A percentile compares a stretch with the other conserved stretches of the same genome.
phyloP scores from a whole-genome alignment of 2,329 filamentous ascomycete genomes.

The Helotiales sp. region DNA sequence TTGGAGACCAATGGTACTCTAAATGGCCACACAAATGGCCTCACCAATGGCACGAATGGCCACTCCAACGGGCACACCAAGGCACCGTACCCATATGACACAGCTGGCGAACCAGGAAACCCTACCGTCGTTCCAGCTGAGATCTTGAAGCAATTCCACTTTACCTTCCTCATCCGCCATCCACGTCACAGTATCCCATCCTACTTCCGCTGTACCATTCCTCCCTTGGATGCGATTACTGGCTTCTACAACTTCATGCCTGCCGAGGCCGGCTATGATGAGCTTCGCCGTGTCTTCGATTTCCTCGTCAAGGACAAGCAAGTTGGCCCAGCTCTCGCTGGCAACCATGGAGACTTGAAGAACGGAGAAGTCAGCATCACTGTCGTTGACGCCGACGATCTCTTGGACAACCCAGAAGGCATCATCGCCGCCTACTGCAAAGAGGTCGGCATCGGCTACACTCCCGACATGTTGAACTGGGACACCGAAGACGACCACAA shows the following conservation, averaged over 20 bases:
- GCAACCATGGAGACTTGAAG: slow-evolving; percentile 39
- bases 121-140: slow-evolving; percentile 82
- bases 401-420: slow-evolving; percentile 81
- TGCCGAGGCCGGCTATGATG: slow-evolving; percentile 86
- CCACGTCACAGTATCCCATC: slow-evolving; percentile 90
- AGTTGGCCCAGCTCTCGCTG: slow-evolving; percentile 70
- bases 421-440: slow-evolving; percentile 82
- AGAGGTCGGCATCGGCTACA: slow-evolving; percentile 78
- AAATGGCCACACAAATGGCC: slow-evolving; percentile 39
- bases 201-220: slow-evolving; percentile 92
- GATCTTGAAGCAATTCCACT: slow-evolving; percentile 82
- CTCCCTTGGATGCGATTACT: slow-evolving; percentile 80
- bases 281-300: slow-evolving; percentile 86
- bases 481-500: slow-evolving; percentile 72
- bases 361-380: slow-evolving; percentile 67
- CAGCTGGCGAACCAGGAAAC: slow-evolving; percentile 69
- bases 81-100: slow-evolving; percentile 62
- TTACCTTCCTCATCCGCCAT: slow-evolving; percentile 95
- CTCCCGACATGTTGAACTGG: slow-evolving; percentile 83
- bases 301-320: slow-evolving; percentile 73
- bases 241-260: slow-evolving; percentile 88
- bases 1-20: slow-evolving; percentile 34
- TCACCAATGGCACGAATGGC: slow-evolving; percentile 37
- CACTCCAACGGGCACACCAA: slow-evolving; percentile 41
- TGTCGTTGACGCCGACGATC: slow-evolving; percentile 90